These are phyloP conservation scores for Lactarius sanguifluus DNA, from an alignment of 768 basidiomycete species.

Conservation along the genomic window DNA sequence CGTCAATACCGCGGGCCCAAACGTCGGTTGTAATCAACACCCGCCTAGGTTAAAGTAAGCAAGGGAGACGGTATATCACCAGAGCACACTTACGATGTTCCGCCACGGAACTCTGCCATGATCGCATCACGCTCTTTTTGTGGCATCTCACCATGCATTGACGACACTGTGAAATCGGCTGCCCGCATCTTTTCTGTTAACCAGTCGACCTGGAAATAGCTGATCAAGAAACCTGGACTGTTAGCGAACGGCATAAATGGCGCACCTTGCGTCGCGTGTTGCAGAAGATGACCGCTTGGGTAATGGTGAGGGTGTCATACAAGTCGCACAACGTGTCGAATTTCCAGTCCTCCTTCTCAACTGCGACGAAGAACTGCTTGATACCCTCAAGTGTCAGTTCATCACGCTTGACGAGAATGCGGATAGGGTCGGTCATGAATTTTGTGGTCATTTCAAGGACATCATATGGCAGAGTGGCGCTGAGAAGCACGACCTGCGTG, in stretches of 20 bases:
- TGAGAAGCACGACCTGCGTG: conserved; percentile 95
- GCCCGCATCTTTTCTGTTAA: conserved; percentile 97
- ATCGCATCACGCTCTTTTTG: conserved; percentile 95
- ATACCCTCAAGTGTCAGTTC: conserved; percentile 96
- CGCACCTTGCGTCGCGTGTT: conserved; percentile 94
- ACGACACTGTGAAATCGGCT: conserved; percentile 98
- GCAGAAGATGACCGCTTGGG: conserved; percentile 99
- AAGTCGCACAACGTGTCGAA: conserved; percentile 97
- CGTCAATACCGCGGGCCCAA: conserved; percentile 98
- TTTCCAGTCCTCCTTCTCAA: conserved; percentile 99
- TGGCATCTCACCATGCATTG: conserved; percentile 95
- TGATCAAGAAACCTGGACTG: not conserved
- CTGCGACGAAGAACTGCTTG: conserved; percentile 97
- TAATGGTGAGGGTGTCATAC: conserved; percentile 98
- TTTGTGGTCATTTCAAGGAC: conserved; percentile 99
- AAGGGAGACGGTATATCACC: conserved; percentile 12
- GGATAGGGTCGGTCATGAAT: conserved; percentile 99
- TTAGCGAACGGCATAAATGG: not conserved
- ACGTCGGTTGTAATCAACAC: conserved; percentile 96
- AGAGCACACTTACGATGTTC: conserved; percentile 68
- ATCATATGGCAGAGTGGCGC: conserved; percentile 94
- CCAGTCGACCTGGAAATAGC: conserved; percentile 78
- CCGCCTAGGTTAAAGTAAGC: conserved; percentile 50
- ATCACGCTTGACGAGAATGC: conserved; percentile 98
- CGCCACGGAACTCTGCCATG: conserved; percentile 94